These are phyloP conservation scores for Candida mesenterica DNA, from an alignment of 1,139 yeast genomes.

Conservation along the genomic window DNA sequence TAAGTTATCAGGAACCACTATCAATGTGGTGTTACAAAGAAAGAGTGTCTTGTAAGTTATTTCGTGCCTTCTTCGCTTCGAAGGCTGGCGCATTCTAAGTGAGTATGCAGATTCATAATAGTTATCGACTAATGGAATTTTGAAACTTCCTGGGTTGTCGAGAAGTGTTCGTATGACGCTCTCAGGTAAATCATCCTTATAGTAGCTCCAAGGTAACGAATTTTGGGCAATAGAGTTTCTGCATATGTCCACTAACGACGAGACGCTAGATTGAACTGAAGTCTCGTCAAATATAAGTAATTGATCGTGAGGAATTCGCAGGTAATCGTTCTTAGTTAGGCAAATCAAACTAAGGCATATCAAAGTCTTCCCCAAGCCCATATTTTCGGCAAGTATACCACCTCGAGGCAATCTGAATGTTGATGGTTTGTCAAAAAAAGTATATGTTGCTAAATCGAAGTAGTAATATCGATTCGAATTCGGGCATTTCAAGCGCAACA, in stretches of 20 bases:
- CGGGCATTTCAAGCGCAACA: conserved; percentile 30
- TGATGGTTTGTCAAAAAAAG: conserved; percentile 35
- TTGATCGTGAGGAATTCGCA: conserved; percentile 42
- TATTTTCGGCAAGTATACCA: conserved; percentile 72
- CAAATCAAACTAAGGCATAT: conserved; percentile 64
- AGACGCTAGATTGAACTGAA: conserved; percentile 4
- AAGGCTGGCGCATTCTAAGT: conserved; percentile 18
- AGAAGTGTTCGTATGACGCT: conserved; percentile 36
- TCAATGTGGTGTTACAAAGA: conserved; percentile 54
- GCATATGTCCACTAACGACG: conserved; percentile 41
- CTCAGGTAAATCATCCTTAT: conserved; percentile 41
- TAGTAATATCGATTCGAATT: conserved; percentile 18
- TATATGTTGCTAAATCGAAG: conserved; percentile 32
- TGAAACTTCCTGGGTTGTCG: conserved; percentile 45
- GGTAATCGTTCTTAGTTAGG: conserved; percentile 50
- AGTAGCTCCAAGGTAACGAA: conserved; percentile 60
- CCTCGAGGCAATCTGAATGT: conserved; percentile 52
- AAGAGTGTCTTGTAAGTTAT: conserved; percentile 21
- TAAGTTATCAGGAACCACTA: conserved; percentile 65
- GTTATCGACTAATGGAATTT: conserved; percentile 25
- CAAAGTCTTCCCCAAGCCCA: conserved; percentile 74
- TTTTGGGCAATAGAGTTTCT: conserved; percentile 38
- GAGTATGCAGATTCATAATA: conserved; percentile 22
- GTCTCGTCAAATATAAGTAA: conserved; percentile 16
- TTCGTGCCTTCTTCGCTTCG: conserved; percentile 12